Evolutionary conservation across 768 basidiomycete genomes (phyloP), one percentile per base, ranked within the genome.

Genomic region (Suillus subalutaceus): DNA sequence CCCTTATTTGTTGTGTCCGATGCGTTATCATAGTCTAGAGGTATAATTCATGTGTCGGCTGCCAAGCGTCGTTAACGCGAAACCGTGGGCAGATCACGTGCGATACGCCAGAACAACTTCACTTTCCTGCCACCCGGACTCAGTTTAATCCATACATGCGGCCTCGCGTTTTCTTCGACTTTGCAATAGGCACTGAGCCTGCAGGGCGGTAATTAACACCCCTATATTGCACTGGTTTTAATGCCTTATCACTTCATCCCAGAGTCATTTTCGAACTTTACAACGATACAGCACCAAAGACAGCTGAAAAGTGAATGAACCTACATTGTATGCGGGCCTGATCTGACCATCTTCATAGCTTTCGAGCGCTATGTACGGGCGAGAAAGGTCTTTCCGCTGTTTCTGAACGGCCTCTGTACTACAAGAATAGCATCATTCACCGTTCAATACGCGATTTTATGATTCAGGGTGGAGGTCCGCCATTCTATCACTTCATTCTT

Each of bases 311-410:
- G 94, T 94, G 72, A 64, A 83, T 69, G 23, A 18, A 50, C 64
- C 48, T 46, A 15, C 38, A 52, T 38, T 23, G 61, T 62, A 32
- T 50, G 23, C 40, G 59, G 32, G 50, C 52, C 44, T 65, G 26
- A 68, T 50, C 67, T 76, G 43, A 72, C 10, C 44, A 60, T 10
- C 61, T 62, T 18, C 13, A 43, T 56, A 96, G 94, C 78, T 96
- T 96, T 75, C 87, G 94, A 53, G 87, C 89, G 4, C 80, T 97
- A 62, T 94, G 92, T 74, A 96, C 94, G 1, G 95, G 95, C 10
- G 92, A 94, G 75, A 88, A 87, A 72, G 95, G 94, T 6, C 70
- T 90, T 8, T 93, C 92, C 0, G 75, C 83, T 1, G 74, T 82
- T 26, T 83, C 86, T 2, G 84, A 89, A n/a, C 77, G 87, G 12